phyloP scores from a whole-genome alignment of 306 rosid species.

The Senna siamea region DNA sequence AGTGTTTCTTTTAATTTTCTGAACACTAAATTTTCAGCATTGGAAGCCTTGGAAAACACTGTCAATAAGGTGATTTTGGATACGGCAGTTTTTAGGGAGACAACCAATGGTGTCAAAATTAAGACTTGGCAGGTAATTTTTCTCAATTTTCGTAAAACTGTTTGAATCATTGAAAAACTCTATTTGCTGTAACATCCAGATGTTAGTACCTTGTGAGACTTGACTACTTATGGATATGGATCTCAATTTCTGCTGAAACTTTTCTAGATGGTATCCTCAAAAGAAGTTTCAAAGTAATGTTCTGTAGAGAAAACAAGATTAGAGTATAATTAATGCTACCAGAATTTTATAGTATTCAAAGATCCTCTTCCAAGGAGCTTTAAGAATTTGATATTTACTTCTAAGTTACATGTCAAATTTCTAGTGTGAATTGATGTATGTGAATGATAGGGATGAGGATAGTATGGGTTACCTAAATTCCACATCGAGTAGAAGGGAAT shows the following conservation, averaged over 20 bases:
- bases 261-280: not conserved
- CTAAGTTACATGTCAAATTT: no score
- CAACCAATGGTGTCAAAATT: constrained; percentile 91
- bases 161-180: no score
- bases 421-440: no score
- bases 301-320: not conserved
- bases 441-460: no score
- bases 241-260: not conserved
- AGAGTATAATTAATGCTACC: not conserved
- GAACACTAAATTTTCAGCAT: constrained; percentile 54
- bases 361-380: no score
- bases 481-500: no score
- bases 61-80: constrained; percentile 89
- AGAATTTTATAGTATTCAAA: not conserved
- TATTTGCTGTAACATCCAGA: no score
- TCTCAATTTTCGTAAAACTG: not conserved
- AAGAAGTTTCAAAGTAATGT: not conserved
- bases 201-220: no score
- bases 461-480: no score
- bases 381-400: no score
- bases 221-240: no score
- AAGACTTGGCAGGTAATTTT: constrained; percentile 94
- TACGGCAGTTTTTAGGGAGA: constrained; percentile 71
- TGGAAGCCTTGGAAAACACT: constrained; percentile 93
- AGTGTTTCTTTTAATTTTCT: not conserved